These are phyloP conservation scores for Erysimum cheiranthoides DNA, from an alignment of 345 rosid genomes.

Conservation along the genomic window DNA sequence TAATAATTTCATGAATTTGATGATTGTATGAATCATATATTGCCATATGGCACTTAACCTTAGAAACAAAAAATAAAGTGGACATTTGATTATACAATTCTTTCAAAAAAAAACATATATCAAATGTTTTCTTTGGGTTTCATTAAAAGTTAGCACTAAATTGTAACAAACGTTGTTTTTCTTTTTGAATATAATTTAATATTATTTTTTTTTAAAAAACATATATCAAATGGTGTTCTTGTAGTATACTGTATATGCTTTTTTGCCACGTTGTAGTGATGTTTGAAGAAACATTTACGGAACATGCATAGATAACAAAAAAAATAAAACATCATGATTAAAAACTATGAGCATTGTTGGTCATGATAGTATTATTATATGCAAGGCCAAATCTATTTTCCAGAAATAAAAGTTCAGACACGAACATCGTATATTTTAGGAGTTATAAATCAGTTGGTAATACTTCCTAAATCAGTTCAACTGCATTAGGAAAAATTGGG, in stretches of 20 bases:
- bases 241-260: not conserved
- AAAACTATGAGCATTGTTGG: not conserved
- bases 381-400: not conserved
- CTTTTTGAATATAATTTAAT: no score
- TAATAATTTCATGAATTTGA: not conserved
- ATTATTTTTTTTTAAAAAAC: not conserved
- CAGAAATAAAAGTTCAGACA: not conserved
- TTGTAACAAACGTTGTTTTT: no score
- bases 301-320: not conserved
- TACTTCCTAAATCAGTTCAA: not conserved
- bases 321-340: not conserved
- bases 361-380: not conserved
- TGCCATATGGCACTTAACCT: slow-evolving; percentile 22
- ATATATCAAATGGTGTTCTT: not conserved
- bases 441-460: not conserved
- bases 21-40: slow-evolving; percentile 19
- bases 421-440: not conserved
- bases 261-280: slow-evolving; percentile 5
- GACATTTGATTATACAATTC: not conserved
- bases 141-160: no score
- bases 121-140: no score
- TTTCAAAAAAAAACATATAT: not conserved
- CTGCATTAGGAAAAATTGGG: no score
- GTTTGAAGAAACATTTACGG: not conserved
- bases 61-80: not conserved